These are phyloP conservation scores for Russula abietina DNA, from an alignment of 768 basidiomycete genomes.

Conservation along the genomic window DNA sequence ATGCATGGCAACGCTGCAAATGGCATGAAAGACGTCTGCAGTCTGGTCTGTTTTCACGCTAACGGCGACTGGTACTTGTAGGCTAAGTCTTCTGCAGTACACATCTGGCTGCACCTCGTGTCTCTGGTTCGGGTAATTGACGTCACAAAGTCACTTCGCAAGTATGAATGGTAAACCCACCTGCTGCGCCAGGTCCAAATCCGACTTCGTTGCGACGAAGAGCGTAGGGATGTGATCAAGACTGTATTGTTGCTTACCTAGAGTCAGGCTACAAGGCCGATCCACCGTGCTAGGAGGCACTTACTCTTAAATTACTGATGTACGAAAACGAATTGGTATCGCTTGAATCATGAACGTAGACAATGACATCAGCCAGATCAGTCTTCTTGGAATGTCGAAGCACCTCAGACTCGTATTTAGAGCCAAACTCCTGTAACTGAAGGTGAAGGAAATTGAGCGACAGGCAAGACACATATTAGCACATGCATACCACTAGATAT, in stretches of 20 bases:
- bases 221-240: slow-evolving; percentile 91
- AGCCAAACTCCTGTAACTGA: slow-evolving; percentile 96
- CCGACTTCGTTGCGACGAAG: slow-evolving; percentile 98
- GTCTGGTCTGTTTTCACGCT: slow-evolving; percentile 81
- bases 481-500: slow-evolving; percentile 71
- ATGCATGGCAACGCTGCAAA: slow-evolving; percentile 77
- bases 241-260: slow-evolving; percentile 86
- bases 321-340: slow-evolving; percentile 99
- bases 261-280: slow-evolving; percentile 16
- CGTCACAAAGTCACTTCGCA: slow-evolving; percentile 3
- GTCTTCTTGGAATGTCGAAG: slow-evolving; percentile 86
- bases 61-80: slow-evolving; percentile 94
- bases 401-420: slow-evolving; percentile 88
- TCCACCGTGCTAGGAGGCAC: slow-evolving; percentile 27
- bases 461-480: neutral
- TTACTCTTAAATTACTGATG: slow-evolving; percentile 89
- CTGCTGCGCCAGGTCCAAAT: slow-evolving; percentile 94
- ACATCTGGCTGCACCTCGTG: slow-evolving; percentile 99
- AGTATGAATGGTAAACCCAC: slow-evolving; percentile 35
- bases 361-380: slow-evolving; percentile 88
- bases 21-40: slow-evolving; percentile 82
- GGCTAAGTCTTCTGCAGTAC: slow-evolving; percentile 80
- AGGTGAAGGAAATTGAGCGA: slow-evolving; percentile 8
- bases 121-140: slow-evolving; percentile 44
- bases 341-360: slow-evolving; percentile 95